Percentiles rank a stretch among this genome's conserved stretches.
Conservation (phyloP, 1,139 yeast species). For the Nakaseomyces nivariensis region DNA sequence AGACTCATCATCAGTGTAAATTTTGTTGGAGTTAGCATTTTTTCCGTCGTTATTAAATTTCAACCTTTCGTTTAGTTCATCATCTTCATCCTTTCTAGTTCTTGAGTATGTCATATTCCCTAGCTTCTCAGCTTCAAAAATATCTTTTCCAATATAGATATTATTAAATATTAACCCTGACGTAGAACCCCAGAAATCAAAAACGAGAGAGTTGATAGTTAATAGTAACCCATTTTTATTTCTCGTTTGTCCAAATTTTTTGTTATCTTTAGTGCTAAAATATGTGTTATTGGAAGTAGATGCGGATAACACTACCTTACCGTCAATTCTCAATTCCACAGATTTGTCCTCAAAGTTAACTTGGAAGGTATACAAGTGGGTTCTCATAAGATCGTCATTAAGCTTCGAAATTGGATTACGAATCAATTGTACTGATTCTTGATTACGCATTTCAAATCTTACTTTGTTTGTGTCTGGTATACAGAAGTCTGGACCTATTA, state of each 20-base stretch:
- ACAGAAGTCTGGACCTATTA: conserved; percentile 95
- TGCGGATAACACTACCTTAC: conserved; percentile 39
- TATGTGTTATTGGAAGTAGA: neutral
- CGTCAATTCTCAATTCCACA: conserved; percentile 75
- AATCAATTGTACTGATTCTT: neutral
- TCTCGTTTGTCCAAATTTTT: neutral
- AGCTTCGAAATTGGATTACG: conserved; percentile 47
- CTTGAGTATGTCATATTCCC: conserved; percentile 57
- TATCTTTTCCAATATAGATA: conserved; percentile 73
- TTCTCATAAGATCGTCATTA: conserved; percentile 40
- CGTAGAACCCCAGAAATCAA: conserved; percentile 88
- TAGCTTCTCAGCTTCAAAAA: conserved; percentile 69
- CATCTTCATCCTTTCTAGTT: neutral
- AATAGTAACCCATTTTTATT: conserved; percentile 50
- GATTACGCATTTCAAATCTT: conserved; percentile 43
- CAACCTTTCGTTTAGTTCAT: neutral
- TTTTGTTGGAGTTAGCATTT: neutral
- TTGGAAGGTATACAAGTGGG: conserved; percentile 68
- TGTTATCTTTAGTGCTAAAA: neutral
- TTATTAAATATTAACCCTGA: conserved; percentile 67
- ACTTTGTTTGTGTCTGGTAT: conserved; percentile 63
- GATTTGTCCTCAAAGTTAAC: conserved; percentile 48
- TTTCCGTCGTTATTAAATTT: neutral
- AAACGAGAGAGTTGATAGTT: conserved; percentile 63
- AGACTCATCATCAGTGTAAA: neutral